A percentile compares a stretch with the other conserved stretches of the same genome.
Conservation (phyloP, 371 early-diverging fungal species). For the Apophysomyces trapeziformis region DNA sequence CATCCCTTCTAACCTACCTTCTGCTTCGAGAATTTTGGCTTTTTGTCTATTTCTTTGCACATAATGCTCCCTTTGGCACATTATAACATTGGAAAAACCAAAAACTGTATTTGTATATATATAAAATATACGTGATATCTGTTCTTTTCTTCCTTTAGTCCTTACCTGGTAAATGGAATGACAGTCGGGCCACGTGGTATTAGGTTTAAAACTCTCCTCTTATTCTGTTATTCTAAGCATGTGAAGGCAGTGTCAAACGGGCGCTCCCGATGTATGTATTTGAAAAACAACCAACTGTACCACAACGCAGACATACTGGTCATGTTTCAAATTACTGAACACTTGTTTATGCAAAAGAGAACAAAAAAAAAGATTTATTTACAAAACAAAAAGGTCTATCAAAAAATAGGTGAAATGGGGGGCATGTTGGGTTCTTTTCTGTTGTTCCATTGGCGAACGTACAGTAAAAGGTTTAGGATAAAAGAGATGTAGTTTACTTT, state of each 20-base stretch:
- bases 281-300: background rate
- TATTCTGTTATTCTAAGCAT: no score
- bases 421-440: background rate
- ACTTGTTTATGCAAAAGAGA: background rate
- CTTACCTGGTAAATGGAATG: background rate
- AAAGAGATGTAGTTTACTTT: constrained; percentile 17
- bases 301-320: background rate
- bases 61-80: no score
- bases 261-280: background rate
- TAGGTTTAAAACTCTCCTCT: no score
- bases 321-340: background rate
- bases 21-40: background rate
- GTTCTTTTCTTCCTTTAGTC: background rate
- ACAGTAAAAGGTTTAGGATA: background rate
- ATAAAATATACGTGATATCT: background rate
- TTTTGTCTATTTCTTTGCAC: background rate
- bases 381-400: background rate
- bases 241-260: background rate
- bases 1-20: background rate
- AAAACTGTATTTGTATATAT: background rate
- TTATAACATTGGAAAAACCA: background rate
- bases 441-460: background rate
- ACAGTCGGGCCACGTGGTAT: no score
- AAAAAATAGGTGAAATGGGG: no score
- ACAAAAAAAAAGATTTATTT: background rate